A percentile compares a stretch with the other conserved stretches of the same genome.
Conservation (phyloP, 805 yeast species). For the Lipomyces kockii region DNA sequence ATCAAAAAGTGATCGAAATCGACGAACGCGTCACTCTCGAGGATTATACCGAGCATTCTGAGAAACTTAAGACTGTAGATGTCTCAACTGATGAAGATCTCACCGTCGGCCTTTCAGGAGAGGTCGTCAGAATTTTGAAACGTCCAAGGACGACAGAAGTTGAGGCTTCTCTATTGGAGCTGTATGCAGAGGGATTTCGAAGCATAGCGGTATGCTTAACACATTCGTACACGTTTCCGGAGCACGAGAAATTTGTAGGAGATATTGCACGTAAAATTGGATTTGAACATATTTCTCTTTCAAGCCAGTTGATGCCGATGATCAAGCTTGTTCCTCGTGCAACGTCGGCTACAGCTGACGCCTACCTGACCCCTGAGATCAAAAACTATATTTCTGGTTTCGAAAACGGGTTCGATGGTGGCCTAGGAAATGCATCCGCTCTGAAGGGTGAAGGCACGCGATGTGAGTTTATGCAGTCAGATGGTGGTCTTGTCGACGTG, state of each 20-base stretch:
- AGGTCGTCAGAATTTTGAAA: constrained; percentile 61
- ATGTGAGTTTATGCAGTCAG: constrained; percentile 92
- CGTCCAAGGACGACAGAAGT: constrained; percentile 55
- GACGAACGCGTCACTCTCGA: constrained; percentile 90
- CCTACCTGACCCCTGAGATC: constrained; percentile 81
- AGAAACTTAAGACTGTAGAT: constrained; percentile 34
- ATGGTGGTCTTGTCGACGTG: constrained; percentile 92
- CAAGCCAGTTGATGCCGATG: constrained; percentile 75
- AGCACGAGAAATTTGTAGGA: constrained; percentile 67
- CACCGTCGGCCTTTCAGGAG: constrained; percentile 68
- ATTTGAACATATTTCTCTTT: constrained; percentile 67
- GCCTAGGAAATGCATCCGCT: constrained; percentile 46
- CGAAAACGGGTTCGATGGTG: constrained; percentile 62
- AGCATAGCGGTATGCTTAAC: constrained; percentile 74
- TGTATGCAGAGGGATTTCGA: constrained; percentile 62
- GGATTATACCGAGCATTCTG: constrained; percentile 77
- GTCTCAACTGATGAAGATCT: constrained; percentile 45
- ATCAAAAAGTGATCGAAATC: constrained; percentile 76
- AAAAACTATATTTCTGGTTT: constrained; percentile 65
- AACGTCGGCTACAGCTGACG: constrained; percentile 78
- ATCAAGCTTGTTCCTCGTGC: constrained; percentile 76
- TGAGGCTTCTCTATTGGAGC: constrained; percentile 48
- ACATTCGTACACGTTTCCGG: constrained; percentile 74
- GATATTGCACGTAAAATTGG: constrained; percentile 67
- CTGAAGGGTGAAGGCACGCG: constrained; percentile 44